Base-by-base conservation (phyloP, 164 flowering plant species). In the Cinnamomum chago region DNA sequence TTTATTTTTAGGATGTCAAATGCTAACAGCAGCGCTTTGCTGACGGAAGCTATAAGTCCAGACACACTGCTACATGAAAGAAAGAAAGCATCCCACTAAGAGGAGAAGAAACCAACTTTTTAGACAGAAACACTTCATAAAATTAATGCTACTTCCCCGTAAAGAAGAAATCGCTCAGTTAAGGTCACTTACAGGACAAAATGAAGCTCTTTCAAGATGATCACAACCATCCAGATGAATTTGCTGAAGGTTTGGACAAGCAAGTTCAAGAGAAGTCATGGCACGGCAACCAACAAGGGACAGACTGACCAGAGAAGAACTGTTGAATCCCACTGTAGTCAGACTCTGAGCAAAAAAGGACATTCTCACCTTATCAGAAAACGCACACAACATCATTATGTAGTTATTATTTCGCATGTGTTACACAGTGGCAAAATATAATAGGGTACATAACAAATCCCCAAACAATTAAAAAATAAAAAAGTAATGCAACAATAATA, bases 211-310 rank as follows among this genome's bases (percentile, higher is more conserved):
- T 82, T 95, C 97, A 75, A 95, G 95, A 84, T 92, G 98, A 84
- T 92, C 97, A 82, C 99, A 95, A 27, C 98, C 96, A 88, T 92
- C 95, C 66, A 95, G 77, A 74, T 83, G 82, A 62, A 93, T 88
- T 75, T 89, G 82, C 87, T 92, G 91, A 77, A 95, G 97, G 76
- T 80, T 75, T 20, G 95, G 98, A 79, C 98, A 93, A 11, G 62
- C 76, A 58, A 95, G 91, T 65, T 87, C 86, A 72, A 95, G 86
- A 76, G 87, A 33, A 14, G 86, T 86, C 79, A 95, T 81, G 62
- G 87, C 93, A 71, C 98, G 97, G 75, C 99, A 95, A 74, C 98
- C 92, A 84, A 84, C 88, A 77, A 95, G 91, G 13, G 99, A 95
- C 33, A 95, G 92, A 79, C 85, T 87, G 70, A 83, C 84, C 71